Conservation (phyloP, 495 filamentous ascomycete genomes). For the Aspergillus ostianus region DNA sequence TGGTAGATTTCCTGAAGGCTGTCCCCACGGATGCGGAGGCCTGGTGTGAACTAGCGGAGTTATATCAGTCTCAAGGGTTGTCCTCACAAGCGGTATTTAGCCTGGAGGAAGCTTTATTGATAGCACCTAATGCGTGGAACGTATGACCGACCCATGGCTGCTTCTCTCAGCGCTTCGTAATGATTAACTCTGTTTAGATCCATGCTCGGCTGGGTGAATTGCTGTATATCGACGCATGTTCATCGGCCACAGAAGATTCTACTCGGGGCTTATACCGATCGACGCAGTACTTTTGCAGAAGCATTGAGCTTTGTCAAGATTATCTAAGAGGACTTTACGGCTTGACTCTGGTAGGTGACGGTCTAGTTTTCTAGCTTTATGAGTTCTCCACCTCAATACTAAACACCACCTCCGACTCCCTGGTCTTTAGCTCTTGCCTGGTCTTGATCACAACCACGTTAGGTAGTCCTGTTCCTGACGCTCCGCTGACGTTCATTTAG, state of each 20-base stretch:
- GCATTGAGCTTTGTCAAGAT: slow-evolving; percentile 88
- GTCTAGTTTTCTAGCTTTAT: not conserved
- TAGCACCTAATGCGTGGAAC: slow-evolving; percentile 95
- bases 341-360: slow-evolving; percentile 65
- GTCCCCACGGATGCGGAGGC: slow-evolving; percentile 90
- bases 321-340: slow-evolving; percentile 94
- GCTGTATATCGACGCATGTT: slow-evolving; percentile 63
- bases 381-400: not conserved
- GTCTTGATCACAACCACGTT: not conserved
- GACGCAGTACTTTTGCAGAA: slow-evolving; percentile 79
- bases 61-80: slow-evolving; percentile 76
- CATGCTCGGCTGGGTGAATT: slow-evolving; percentile 88
- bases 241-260: slow-evolving; percentile 39
- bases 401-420: not conserved
- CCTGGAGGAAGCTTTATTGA: slow-evolving; percentile 83
- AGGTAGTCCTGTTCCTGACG: not conserved
- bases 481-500: slow-evolving; percentile 4
- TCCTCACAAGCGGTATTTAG: slow-evolving; percentile 82
- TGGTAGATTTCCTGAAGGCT: slow-evolving; percentile 73
- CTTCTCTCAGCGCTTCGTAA: not conserved
- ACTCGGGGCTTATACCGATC: slow-evolving; percentile 63
- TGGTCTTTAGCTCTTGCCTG: too few species aligned
- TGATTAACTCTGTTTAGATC: slow-evolving; percentile 50
- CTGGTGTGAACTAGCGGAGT: slow-evolving; percentile 86
- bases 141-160: slow-evolving; percentile 43